Evolutionary conservation across 2,329 filamentous ascomycete species (phyloP).

Genomic region (Aspergillus chevalieri): DNA sequence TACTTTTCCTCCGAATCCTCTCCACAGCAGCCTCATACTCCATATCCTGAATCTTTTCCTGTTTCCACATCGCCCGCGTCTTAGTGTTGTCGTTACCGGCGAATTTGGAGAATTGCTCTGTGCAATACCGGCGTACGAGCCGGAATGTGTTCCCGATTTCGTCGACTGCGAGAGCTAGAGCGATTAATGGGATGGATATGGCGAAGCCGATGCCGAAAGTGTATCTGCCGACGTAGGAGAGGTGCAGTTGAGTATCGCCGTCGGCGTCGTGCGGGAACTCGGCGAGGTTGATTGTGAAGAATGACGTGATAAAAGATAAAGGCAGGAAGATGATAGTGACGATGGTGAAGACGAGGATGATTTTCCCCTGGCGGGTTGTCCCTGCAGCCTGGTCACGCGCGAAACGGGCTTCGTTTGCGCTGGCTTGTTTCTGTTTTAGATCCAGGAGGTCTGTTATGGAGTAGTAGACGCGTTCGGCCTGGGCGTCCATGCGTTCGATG

Average conservation of each 20-base stretch:
- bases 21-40: constrained; percentile 19
- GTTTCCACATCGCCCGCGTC: neutral
- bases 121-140: neutral
- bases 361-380: constrained; percentile 53
- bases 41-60: constrained; percentile 15
- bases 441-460: constrained; percentile 59
- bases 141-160: constrained; percentile 26
- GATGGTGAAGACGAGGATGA: constrained; percentile 55
- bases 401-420: constrained; percentile 59
- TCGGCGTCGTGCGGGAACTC: constrained; percentile 39
- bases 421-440: constrained; percentile 64
- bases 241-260: constrained; percentile 32
- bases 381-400: constrained; percentile 54
- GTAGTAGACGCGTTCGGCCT: constrained; percentile 55
- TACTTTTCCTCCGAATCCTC: constrained; percentile 17
- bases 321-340: constrained; percentile 55
- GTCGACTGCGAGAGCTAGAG: constrained; percentile 43
- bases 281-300: constrained; percentile 51
- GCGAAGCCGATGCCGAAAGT: constrained; percentile 52
- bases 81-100: neutral
- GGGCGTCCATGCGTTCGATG: constrained; percentile 58
- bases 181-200: constrained; percentile 47
- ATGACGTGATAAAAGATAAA: constrained; percentile 49
- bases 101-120: neutral
- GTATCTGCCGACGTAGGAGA: constrained; percentile 50